These are phyloP conservation scores for Rhytidhysteron rufulum DNA, from an alignment of 2,329 filamentous ascomycete species.

Conservation along the genomic window DNA sequence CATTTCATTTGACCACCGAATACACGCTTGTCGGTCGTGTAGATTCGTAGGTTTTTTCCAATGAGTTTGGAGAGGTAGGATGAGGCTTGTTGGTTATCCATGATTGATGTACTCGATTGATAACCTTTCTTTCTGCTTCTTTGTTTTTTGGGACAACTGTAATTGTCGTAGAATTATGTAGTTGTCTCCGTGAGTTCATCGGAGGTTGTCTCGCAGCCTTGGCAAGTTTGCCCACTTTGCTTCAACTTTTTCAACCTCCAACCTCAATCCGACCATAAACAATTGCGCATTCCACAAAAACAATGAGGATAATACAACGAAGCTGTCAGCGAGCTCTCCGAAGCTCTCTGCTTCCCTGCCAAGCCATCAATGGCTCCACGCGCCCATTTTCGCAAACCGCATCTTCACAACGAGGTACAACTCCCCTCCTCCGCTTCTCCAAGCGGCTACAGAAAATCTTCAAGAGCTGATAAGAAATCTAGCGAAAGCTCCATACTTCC, in stretches of 20 bases:
- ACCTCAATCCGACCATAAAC: too few species aligned
- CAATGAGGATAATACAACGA: conserved; percentile 29
- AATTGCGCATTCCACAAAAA: too few species aligned
- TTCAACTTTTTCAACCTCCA: conserved; percentile 2
- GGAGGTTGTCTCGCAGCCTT: too few species aligned
- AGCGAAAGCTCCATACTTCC: conserved; percentile 42
- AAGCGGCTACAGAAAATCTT: conserved; percentile 3
- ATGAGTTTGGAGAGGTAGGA: conserved; percentile 63
- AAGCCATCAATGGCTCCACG: conserved; percentile 17
- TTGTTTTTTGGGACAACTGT: too few species aligned
- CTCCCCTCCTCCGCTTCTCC: conserved; percentile 3
- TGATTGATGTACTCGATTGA: too few species aligned
- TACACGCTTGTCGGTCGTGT: conserved; percentile 77
- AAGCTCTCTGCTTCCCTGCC: conserved; percentile 7
- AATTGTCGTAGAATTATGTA: too few species aligned
- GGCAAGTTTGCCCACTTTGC: conserved; percentile 24
- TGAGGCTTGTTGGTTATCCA: conserved; percentile 53
- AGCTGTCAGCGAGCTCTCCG: conserved; percentile 24
- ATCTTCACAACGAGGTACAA: conserved; percentile 20
- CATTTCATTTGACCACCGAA: conserved; percentile 93
- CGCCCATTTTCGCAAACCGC: conserved; percentile 27
- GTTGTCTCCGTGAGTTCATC: too few species aligned
- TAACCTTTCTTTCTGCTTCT: too few species aligned
- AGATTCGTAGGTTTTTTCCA: conserved; percentile 73
- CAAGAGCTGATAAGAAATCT: conserved; percentile 17